Evolutionary conservation across 306 rosid genomes (phyloP), one percentile per base, ranked within the genome.

Genomic region (Fragaria ananassa): DNA sequence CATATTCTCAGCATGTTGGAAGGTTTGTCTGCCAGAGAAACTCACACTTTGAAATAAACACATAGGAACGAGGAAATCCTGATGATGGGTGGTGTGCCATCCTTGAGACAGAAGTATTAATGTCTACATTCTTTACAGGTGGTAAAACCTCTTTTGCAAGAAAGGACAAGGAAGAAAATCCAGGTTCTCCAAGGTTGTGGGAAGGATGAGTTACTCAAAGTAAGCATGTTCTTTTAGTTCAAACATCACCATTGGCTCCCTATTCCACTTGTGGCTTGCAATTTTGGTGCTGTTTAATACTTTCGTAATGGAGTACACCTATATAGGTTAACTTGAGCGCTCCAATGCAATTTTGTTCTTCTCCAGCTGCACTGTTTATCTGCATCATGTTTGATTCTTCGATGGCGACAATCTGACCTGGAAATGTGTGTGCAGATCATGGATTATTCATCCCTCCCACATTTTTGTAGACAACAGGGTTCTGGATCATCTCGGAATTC

Each of bases 1-100:
- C 72, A 83, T 96, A 78, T 96, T 96, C 91, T 89, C 98, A 0
- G 98, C 99, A 56, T 96, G 99, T 81, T 96, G 99, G 99, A 96
- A 88, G 99, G 99, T 96, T 85, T 78, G 92, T 63, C 14, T 83
- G 73, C 50, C 19, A 1, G 47, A 37, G 35, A 39, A 44, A 25
- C 21, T 46, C 8, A 2, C 21, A 45, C 21, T 29, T 29, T 11
- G 31, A 29, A 58, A 72, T 56, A 60, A n/a, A 42, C 2, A 25
- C 18, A 2, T 19, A 23, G n/a, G 56, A 25, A 15, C 6, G 27
- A 15, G 18, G 42, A 37, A 18, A 17, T 8, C 21, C 45, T 25
- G 61, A 70, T 29, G 15, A 29, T 74, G 41, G 37, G 74, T 54
- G 5, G 57, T 29, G 1, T 57, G 41, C 68, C 57, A 37, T 31